Base-by-base conservation (phyloP, 805 yeast genomes). In the Zygosaccharomyces lentus region DNA sequence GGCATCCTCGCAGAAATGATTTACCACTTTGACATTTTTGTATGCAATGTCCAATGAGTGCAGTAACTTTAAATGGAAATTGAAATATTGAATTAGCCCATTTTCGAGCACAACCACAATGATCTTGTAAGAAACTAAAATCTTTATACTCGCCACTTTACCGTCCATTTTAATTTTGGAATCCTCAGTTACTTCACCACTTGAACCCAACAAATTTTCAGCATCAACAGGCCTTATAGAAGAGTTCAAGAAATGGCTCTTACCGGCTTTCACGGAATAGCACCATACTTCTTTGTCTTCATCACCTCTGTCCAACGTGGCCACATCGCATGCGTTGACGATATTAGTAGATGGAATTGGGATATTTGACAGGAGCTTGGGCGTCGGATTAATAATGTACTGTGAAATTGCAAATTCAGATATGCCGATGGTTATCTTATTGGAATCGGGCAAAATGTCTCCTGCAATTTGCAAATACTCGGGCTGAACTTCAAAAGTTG, bases 381-480 rank as follows among this genome's bases (percentile, higher is more conserved):
- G 70, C 1, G 69, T 62, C 25, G 70, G 70, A 44, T 66, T 65
- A 12, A 65, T 54, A 8, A 65, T 47, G 46, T 61, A 66, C 46
- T 66, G 66, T 12, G 64, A 58, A 21, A 66, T 53, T 2, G 68
- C 59, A 23, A 66, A 64, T 15, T 65, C 67, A 1, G 68, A 64
- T 9, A 66, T 55, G 35, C 68, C 69, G 13, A 66, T 54, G 25
- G 60, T 61, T n/a, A 66, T 50, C 27, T 51, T 57, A 41, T 66
- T 62, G 2, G 67, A 49, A 15, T 52, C 52, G 43, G 47, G 49
- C 26, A 53, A 51, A 40, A 54, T 51, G 32, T 56, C 53, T 15
- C 45, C 55, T 3, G 62, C 57, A 9, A 59, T 58, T 41, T 60
- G 64, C 23, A 62, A 37, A 23, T 53, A 48, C 15, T 43, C 47